Percentiles rank a stretch among this genome's conserved stretches.
Conservation (phyloP, 148 eudicot species). For the Camellia lanceoleosa region DNA sequence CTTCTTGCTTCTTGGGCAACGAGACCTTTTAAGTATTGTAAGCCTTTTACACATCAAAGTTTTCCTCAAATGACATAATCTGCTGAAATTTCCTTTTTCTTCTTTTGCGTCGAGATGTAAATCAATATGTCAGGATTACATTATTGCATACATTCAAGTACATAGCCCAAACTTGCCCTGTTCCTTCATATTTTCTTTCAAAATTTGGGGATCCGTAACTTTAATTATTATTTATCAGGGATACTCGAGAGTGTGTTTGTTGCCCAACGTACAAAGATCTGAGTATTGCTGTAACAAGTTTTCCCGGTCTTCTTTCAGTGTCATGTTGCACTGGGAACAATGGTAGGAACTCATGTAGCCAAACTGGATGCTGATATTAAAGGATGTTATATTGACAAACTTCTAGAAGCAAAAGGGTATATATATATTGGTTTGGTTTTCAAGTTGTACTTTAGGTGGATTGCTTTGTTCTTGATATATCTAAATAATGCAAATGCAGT, state of each 20-base stretch:
- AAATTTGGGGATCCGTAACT: too few relatives aligned
- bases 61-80: not conserved
- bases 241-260: not conserved
- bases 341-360: slow-evolving; percentile 7
- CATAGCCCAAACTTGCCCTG: not conserved
- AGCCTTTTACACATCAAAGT: not conserved
- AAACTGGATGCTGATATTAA: not conserved
- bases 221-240: not conserved
- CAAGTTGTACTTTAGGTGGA: not conserved
- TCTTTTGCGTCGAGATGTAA: not conserved
- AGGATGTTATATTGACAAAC: not conserved
- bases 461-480: not conserved
- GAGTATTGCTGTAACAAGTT: slow-evolving; percentile 4
- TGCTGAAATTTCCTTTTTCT: not conserved
- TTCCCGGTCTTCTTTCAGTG: not conserved
- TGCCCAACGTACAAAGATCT: slow-evolving; percentile 2
- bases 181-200: too few relatives aligned
- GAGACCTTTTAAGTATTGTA: not conserved
- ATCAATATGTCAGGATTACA: not conserved
- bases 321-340: not conserved
- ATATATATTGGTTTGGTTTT: too few relatives aligned
- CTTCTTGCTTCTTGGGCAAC: slow-evolving; percentile 15
- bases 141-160: not conserved
- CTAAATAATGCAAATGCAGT: not conserved
- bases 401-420: not conserved